Evolutionary conservation across 192 early-diverging fungal genomes (phyloP).

Genomic region (Coemansia sp.): DNA sequence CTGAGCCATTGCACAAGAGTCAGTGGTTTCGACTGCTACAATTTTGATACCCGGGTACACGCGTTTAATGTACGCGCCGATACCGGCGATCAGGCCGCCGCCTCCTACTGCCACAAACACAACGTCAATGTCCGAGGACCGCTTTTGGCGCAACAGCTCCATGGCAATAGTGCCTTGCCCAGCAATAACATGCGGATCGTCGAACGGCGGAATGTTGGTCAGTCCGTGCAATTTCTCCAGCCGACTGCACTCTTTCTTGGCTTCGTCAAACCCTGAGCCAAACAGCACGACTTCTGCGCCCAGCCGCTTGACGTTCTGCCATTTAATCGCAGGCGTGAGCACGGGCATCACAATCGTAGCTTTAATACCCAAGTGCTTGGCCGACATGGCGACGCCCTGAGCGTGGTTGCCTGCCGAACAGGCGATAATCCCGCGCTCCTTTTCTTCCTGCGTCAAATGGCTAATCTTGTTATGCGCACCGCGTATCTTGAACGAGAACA

Average conservation of each 20-base stretch:
- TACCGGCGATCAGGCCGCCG: constrained; percentile 90
- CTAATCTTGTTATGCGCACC: constrained; percentile 95
- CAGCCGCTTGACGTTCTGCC: constrained; percentile 84
- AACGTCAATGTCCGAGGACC: constrained; percentile 67
- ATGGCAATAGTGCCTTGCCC: constrained; percentile 96
- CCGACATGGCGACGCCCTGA: constrained; percentile 93
- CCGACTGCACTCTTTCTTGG: constrained; percentile 80
- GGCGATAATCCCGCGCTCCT: constrained; percentile 83
- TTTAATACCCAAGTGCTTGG: constrained; percentile 85
- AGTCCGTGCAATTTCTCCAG: constrained; percentile 68
- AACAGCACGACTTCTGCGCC: constrained; percentile 87
- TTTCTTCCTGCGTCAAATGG: constrained; percentile 77
- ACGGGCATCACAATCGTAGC: constrained; percentile 99
- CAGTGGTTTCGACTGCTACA: constrained; percentile 88
- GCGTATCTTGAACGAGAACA: constrained; percentile 97
- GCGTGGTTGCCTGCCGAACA: constrained; percentile 99
- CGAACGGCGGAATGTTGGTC: constrained; percentile 95
- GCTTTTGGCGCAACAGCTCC: constrained; percentile 73
- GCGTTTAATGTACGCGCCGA: constrained; percentile 91
- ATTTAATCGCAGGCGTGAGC: constrained; percentile 78
- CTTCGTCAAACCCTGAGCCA: constrained; percentile 94
- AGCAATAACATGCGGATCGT: constrained; percentile 98
- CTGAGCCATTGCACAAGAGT: constrained; percentile 86
- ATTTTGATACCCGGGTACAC: constrained; percentile 85
- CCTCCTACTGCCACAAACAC: constrained; percentile 94